Evolutionary conservation across 1,139 yeast genomes (phyloP).

Genomic region (Suhomyces panamericanus): DNA sequence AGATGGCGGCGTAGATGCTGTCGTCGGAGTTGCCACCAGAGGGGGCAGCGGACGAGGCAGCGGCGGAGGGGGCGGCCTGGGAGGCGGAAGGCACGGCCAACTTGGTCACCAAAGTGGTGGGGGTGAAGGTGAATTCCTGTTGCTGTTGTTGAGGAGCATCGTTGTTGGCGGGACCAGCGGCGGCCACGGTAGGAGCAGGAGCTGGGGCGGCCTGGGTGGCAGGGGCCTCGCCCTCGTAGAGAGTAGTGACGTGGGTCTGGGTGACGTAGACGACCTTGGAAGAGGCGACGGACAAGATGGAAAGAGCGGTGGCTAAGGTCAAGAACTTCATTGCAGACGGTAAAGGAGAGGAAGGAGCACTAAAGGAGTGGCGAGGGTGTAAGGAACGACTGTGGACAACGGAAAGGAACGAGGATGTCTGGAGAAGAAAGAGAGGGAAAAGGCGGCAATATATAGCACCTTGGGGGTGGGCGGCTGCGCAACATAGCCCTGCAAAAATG

Average conservation of each 20-base stretch:
- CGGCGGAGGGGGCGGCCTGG: constrained; percentile 4
- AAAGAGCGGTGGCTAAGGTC: constrained; percentile 19
- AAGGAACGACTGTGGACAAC: constrained; percentile 6
- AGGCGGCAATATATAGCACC: neutral
- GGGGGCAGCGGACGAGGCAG: constrained; percentile 10
- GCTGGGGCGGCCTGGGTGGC: constrained; percentile 4
- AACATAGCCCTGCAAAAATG: constrained; percentile 1
- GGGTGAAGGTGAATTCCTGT: constrained; percentile 1
- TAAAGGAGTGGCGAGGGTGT: neutral
- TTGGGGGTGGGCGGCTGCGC: neutral
- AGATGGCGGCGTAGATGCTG: constrained; percentile 13
- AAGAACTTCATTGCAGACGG: constrained; percentile 20
- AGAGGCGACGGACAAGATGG: constrained; percentile 18
- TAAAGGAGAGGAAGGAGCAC: constrained; percentile 2
- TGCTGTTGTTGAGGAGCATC: neutral
- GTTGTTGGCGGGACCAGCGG: constrained; percentile 7
- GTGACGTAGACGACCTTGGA: constrained; percentile 30
- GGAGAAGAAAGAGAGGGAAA: neutral
- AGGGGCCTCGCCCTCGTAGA: constrained; percentile 15
- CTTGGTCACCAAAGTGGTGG: constrained; percentile 13
- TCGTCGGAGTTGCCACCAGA: constrained; percentile 7
- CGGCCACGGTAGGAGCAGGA: constrained; percentile 4
- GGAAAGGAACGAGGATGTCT: constrained; percentile 9
- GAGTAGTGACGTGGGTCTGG: constrained; percentile 25
- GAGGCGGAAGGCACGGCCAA: constrained; percentile 10